Evolutionary conservation across 2,329 filamentous ascomycete genomes (phyloP), one percentile per base, ranked within the genome.

Genomic region (Arthroderma uncinatum): DNA sequence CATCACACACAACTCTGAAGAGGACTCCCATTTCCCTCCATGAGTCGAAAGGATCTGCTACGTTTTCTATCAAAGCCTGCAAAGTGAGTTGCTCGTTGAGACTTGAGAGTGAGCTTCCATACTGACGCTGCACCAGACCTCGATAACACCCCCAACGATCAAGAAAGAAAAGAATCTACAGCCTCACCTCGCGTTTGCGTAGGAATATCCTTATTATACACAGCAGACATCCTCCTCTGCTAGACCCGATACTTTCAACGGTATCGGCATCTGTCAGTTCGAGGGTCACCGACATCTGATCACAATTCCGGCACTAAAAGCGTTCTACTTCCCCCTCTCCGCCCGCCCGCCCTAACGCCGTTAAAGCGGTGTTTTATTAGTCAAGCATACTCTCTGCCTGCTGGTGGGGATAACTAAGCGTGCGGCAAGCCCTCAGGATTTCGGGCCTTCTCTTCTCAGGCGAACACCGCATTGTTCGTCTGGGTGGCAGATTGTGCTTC

Each of bases 401-500:
- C 87, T 90, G 16, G 87, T 28, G 28, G 44, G 44, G 25, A 10
- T 50, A 14, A 10, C 47, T 50, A 5, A 30, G 25, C n/a, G 14
- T 30, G 8, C 28, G 44, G n/a, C 50, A 16, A 74, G 69, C 66
- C 67, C 74, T 28, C 52, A 40, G 34, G 52, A 50, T 44, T 66
- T 73, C 93, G 89, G 89, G 89, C 88, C 89, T 93, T 90, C 89
- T 93, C 87, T 91, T 79, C 88, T 91, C 88, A 87, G 84, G 82
- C 89, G 87, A 80, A 87, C 87, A 80, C 85, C 83, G 83, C 86
- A 89, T 86, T 82, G 86, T 91, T 91, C 89, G 88, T 92, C 89
- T 94, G 89, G 83, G 89, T 81, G 84, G 87, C 84, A 94, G 90
- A 89, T 87, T 90, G 89, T 88, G 90, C 89, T 93, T 87, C 87